Percentiles rank a stretch among this genome's conserved stretches.
Evolutionary conservation across 2,329 filamentous ascomycete species (phyloP).

Genomic region (Zymoseptoria passerinii): DNA sequence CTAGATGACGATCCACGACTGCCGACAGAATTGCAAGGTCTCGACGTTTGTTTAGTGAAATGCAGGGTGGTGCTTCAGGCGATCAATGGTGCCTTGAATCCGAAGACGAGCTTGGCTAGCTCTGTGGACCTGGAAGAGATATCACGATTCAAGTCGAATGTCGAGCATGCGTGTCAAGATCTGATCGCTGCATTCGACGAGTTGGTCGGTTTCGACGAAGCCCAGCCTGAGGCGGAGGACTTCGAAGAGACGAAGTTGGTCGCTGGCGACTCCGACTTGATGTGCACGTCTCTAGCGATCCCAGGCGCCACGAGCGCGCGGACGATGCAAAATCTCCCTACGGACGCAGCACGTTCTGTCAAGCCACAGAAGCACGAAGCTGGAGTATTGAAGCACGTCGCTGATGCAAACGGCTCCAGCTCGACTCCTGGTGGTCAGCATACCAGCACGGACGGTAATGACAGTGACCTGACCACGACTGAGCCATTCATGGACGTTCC

Average conservation of each 20-base stretch:
- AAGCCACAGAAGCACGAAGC: too few species aligned
- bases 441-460: too few species aligned
- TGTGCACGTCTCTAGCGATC: not conserved
- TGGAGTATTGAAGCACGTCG: too few species aligned
- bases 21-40: not conserved
- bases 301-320: not conserved
- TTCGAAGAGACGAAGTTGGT: not conserved
- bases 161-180: not conserved
- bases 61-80: conserved; percentile 8
- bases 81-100: conserved; percentile 8
- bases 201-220: conserved; percentile 1
- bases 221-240: not conserved
- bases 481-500: not conserved
- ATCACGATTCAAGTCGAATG: not conserved
- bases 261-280: not conserved
- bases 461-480: not conserved
- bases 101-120: not conserved
- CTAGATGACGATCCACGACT: conserved; percentile 1
- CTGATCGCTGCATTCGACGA: not conserved
- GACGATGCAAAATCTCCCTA: not conserved
- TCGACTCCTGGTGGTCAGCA: not conserved
- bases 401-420: too few species aligned
- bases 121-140: not conserved
- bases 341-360: too few species aligned
- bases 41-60: conserved; percentile 2